Conservation (phyloP, 2,329 filamentous ascomycete species). For the Aspergillus tubingensis region DNA sequence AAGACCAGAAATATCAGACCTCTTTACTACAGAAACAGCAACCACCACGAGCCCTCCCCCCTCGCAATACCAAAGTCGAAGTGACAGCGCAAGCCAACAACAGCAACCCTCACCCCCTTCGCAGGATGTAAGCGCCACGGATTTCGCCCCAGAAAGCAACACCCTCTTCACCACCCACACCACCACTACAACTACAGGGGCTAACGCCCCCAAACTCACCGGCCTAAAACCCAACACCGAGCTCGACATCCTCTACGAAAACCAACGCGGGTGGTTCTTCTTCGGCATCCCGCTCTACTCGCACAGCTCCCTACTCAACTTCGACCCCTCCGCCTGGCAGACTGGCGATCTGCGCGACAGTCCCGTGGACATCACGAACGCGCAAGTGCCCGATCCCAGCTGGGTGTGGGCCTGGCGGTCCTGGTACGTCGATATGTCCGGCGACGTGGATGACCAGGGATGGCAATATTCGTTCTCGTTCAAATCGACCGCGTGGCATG, state of each 20-base stretch:
- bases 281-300: constrained; percentile 93
- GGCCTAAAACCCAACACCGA: constrained; percentile 44
- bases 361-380: constrained; percentile 74
- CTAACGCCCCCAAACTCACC: constrained; percentile 7
- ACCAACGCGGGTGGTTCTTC: constrained; percentile 85
- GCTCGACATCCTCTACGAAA: constrained; percentile 92
- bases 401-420: constrained; percentile 85
- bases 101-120: background rate
- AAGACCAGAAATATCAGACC: constrained; percentile 10
- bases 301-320: constrained; percentile 75
- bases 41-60: background rate
- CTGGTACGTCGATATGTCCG: constrained; percentile 76
- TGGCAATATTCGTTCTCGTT: constrained; percentile 98
- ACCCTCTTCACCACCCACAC: background rate
- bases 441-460: constrained; percentile 81
- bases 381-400: constrained; percentile 88
- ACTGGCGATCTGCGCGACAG: constrained; percentile 62
- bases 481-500: constrained; percentile 79
- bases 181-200: constrained; percentile 5
- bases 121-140: constrained; percentile 17
- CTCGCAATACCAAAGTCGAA: background rate
- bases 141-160: constrained; percentile 13
- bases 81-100: background rate
- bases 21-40: constrained; percentile 1
- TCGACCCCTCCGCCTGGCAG: constrained; percentile 87